A percentile compares a stretch with the other conserved stretches of the same genome.
Evolutionary conservation across 2,329 filamentous ascomycete species (phyloP).

Genomic region (Cladophialophora chaetospira): DNA sequence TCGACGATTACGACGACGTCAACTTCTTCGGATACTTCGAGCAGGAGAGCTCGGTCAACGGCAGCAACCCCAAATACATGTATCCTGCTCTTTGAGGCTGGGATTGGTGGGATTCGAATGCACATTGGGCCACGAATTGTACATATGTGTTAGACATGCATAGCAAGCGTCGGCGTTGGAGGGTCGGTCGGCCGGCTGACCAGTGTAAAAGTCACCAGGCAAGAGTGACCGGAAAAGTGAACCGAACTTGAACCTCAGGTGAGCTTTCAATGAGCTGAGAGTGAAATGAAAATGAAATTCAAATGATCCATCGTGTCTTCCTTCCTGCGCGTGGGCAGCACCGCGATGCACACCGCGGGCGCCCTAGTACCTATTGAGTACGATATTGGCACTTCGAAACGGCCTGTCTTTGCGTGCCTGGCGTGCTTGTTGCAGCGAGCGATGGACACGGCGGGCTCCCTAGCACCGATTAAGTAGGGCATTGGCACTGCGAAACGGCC

Average conservation of each 20-base stretch:
- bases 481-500: too few relatives aligned
- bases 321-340: too few relatives aligned
- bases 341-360: too few relatives aligned
- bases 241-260: too few relatives aligned
- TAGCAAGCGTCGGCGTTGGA: slow-evolving; percentile 12
- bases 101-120: background rate
- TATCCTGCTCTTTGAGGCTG: slow-evolving; percentile 15
- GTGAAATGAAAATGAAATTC: background rate
- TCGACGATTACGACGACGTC: slow-evolving; percentile 18
- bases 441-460: too few relatives aligned
- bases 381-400: too few relatives aligned
- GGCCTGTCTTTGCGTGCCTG: too few relatives aligned
- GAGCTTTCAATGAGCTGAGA: background rate
- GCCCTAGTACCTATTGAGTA: too few relatives aligned
- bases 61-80: background rate
- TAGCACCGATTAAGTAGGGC: too few relatives aligned
- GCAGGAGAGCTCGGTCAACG: slow-evolving; percentile 4
- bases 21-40: slow-evolving; percentile 25
- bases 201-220: background rate
- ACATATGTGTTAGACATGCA: background rate
- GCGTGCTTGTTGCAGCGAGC: too few relatives aligned
- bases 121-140: slow-evolving; percentile 1
- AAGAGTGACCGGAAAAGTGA: slow-evolving; percentile 1
- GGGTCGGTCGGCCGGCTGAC: background rate
- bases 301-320: background rate